These are phyloP conservation scores for Microascus cirrosus DNA, from an alignment of 2,329 filamentous ascomycete genomes.

Conservation along the genomic window DNA sequence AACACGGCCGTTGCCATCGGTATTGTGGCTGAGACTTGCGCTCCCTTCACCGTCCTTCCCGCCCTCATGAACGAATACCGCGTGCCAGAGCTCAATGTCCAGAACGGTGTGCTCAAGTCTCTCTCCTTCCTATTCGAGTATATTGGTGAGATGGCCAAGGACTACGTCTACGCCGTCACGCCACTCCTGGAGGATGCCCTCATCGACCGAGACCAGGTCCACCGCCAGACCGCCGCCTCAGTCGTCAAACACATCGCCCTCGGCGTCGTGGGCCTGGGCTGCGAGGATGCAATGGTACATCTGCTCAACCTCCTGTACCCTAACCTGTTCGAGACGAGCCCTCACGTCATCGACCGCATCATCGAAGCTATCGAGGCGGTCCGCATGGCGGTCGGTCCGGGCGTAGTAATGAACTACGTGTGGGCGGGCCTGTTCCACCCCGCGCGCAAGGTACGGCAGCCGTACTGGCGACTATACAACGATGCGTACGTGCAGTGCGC, in stretches of 20 bases:
- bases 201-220: constrained; percentile 95
- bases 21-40: constrained; percentile 96
- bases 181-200: constrained; percentile 92
- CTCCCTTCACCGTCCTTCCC: constrained; percentile 95
- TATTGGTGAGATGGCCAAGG: constrained; percentile 98
- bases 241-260: constrained; percentile 97
- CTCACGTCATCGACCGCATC: constrained; percentile 96
- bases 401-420: constrained; percentile 92
- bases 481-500: constrained; percentile 90
- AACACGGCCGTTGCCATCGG: constrained; percentile 98
- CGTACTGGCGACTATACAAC: constrained; percentile 96
- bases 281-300: constrained; percentile 97
- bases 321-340: constrained; percentile 94
- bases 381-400: constrained; percentile 83
- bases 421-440: constrained; percentile 98
- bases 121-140: constrained; percentile 97
- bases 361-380: constrained; percentile 96
- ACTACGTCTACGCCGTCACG: constrained; percentile 97
- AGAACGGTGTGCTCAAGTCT: constrained; percentile 96
- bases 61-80: constrained; percentile 99
- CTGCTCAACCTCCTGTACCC: constrained; percentile 92
- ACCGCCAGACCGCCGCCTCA: constrained; percentile 89
- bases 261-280: constrained; percentile 93
- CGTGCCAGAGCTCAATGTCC: constrained; percentile 94
- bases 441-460: constrained; percentile 82